Evolutionary conservation across 805 yeast species (phyloP), one percentile per base, ranked within the genome.

Genomic region (Suhomyces prunicola): DNA sequence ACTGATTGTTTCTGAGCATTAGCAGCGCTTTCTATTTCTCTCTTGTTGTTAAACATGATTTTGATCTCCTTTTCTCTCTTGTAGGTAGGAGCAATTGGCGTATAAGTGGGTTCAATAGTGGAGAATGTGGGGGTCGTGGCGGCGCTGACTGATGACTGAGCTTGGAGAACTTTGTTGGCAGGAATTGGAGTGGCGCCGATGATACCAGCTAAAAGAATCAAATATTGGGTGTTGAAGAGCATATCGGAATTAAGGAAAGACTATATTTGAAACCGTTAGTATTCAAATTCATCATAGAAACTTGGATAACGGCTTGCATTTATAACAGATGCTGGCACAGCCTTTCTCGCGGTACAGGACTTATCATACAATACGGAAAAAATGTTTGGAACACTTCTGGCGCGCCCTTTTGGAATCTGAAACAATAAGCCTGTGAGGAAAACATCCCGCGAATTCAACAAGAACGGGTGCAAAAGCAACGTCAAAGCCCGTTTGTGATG

Each of bases 131-230:
- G 39, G 23, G 57, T 54, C 9, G 54, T 44, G 40, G 53, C 35
- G 2, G 47, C 31, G 26, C 54, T 48, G 13, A 46, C 39, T 1
- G 51, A 19, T 6, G 42, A 39, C 6, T 12, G 31, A 6, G 69
- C 70, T 51, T 60, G 61, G 42, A 67, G 57, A 39, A 59, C 54
- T 13, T 59, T 42, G 53, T 69, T 61, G 22, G 72, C 73, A 3
- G 73, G 71, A 9, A 69, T 54, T 1, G 73, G 73, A 10, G 71
- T 67, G 33, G 64, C 62, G 13, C 33, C 44, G 19, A 23, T 22
- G 13, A 46, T 10, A 17, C 40, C 48, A 19, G 31, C 13, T n/a
- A 46, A 29, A 22, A 46, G 42, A 19, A 39, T 39, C 24, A 39
- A 39, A 39, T 39, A 39, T 17, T 39, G 42, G 24, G 17, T 39